Conservation (phyloP, 768 basidiomycete genomes). For the Goffeauzyma gilvescens region DNA sequence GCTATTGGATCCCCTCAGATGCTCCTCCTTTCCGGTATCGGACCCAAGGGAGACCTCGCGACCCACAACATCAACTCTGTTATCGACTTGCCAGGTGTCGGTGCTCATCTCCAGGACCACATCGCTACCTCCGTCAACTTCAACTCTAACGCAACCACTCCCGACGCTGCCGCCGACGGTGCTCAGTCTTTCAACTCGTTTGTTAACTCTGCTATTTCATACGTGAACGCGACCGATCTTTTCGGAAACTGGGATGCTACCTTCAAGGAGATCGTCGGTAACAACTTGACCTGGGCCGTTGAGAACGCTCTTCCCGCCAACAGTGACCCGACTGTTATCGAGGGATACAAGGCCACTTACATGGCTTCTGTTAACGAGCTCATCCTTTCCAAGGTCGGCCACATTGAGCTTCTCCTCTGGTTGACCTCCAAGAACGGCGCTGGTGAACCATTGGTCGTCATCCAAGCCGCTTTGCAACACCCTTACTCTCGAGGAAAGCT, state of each 20-base stretch:
- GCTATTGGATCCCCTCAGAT: conserved; percentile 39
- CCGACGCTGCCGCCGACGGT: conserved; percentile 33
- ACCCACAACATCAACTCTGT: conserved; percentile 41
- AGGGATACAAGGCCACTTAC: conserved; percentile 23
- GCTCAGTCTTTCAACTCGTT: conserved; percentile 37
- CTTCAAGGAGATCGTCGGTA: conserved; percentile 31
- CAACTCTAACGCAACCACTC: conserved; percentile 32
- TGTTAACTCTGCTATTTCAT: conserved; percentile 48
- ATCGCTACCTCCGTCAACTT: conserved; percentile 34
- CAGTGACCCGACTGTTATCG: conserved; percentile 36
- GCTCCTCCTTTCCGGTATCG: conserved; percentile 52
- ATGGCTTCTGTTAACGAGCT: conserved; percentile 13
- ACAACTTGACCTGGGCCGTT: conserved; percentile 28
- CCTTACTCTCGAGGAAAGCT: conserved; percentile 39
- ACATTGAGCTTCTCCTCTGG: conserved; percentile 42
- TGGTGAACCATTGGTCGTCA: conserved; percentile 33
- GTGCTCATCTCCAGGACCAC: conserved; percentile 55
- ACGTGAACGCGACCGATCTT: conserved; percentile 40
- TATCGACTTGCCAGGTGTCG: conserved; percentile 53
- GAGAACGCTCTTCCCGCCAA: conserved; percentile 37
- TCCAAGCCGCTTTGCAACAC: conserved; percentile 37
- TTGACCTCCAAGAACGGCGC: conserved; percentile 34
- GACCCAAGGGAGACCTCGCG: conserved; percentile 44
- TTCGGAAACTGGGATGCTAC: conserved; percentile 30
- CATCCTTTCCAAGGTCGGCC: conserved; percentile 32